phyloP scores from a whole-genome alignment of 164 flowering plant genomes.

The Sextonia rubra region DNA sequence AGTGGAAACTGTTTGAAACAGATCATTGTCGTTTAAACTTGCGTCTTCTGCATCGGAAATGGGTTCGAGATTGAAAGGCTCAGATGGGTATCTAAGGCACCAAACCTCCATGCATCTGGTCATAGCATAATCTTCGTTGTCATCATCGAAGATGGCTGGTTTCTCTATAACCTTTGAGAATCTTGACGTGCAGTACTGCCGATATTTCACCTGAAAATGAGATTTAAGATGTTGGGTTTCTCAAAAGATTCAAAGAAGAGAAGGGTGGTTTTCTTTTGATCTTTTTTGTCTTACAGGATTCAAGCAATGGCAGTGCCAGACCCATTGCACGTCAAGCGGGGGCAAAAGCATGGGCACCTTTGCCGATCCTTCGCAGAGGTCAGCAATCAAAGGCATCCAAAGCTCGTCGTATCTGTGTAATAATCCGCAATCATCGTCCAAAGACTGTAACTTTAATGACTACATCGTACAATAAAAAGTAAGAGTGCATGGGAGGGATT shows the following conservation, averaged over 20 bases:
- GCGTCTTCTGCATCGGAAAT: not conserved
- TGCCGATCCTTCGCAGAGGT: slow-evolving; percentile 32
- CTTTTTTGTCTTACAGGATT: slow-evolving; percentile 45
- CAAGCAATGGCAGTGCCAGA: slow-evolving; percentile 92
- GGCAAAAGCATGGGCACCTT: slow-evolving; percentile 63
- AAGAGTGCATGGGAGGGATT: not conserved
- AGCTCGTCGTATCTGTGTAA: slow-evolving; percentile 73
- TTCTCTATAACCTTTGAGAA: slow-evolving; percentile 67
- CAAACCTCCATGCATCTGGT: slow-evolving; percentile 71
- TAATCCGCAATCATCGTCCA: slow-evolving; percentile 27
- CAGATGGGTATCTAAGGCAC: slow-evolving; percentile 57
- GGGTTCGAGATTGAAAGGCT: slow-evolving; percentile 60
- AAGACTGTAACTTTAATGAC: slow-evolving; percentile 21
- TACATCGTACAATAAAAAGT: not conserved
- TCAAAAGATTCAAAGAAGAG: not conserved
- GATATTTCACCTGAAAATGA: slow-evolving; percentile 50
- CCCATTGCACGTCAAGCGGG: slow-evolving; percentile 88
- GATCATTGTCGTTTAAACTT: slow-evolving; percentile 20
- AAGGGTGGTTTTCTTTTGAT: not conserved
- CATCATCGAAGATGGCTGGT: slow-evolving; percentile 68
- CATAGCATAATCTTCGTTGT: slow-evolving; percentile 81
- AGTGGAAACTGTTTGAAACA: slow-evolving; percentile 39
- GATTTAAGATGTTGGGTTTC: not conserved
- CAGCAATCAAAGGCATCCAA: slow-evolving; percentile 92
- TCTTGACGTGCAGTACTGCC: slow-evolving; percentile 59